Evolutionary conservation across 192 early-diverging fungal species (phyloP), one percentile per base, ranked within the genome.

Genomic region (Coemansia erecta): DNA sequence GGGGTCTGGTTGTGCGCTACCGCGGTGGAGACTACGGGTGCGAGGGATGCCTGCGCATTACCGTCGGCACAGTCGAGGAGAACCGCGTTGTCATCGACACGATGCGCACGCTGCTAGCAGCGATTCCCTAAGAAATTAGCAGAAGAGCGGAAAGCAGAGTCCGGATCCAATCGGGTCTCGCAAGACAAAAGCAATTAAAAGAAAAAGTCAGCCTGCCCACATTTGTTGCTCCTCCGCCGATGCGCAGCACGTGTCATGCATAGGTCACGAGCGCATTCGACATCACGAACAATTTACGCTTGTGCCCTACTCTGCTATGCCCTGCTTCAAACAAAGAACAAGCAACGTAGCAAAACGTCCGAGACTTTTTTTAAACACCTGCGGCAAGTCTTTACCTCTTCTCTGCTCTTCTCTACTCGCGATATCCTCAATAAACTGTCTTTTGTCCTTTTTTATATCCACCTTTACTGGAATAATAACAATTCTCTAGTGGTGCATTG

Each of bases 11-110:
- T 0, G 95, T 99, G 15, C 83, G 98, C 26, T 99, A 88, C 81
- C 81, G 98, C 61, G 98, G 98, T 22, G 85, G 72, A 18, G 98
- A 99, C 70, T 63, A 83, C 56, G 98, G 98, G 11, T 99, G 96
- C 63, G 81, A 85, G 47, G 98, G 92, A 1, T 97, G 96, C 68
- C 62, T 99, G 68, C 83, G 98, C 66, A 88, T 99, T 56, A 98
- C 94, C 3, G 86, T 99, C 24, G 96, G 98, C 17, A 97, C 89
- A 0, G 67, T 75, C 4, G 85, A 89, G 40, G 95, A 99, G 61
- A 97, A 94, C 72, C 62, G 68, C 39, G 58, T 61, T 3, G 76
- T 97, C 53, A 68, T 94, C 37, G 60, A 41, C 18, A 80, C 77
- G 35, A 66, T 80, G 68, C 63, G 77, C 58, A 58, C 19, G 24